These are phyloP conservation scores for Debaryomyces fabryi DNA, from an alignment of 1,139 yeast genomes.

Conservation along the genomic window DNA sequence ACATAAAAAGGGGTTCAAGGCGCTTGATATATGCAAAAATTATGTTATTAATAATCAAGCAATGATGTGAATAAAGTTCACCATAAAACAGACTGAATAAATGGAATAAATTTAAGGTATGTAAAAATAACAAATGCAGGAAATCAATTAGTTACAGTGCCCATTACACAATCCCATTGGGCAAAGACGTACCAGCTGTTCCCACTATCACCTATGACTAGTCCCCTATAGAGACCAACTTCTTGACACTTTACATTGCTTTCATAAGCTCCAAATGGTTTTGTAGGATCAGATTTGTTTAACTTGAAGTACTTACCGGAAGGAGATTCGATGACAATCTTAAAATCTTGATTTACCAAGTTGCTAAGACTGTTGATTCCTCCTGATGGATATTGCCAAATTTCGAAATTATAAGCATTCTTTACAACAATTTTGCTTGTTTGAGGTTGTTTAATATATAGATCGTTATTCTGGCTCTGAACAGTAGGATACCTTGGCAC, in stretches of 20 bases:
- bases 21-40: conserved; percentile 3
- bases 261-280: conserved; percentile 60
- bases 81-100: not conserved
- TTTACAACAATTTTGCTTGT: conserved; percentile 59
- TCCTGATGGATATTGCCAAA: conserved; percentile 64
- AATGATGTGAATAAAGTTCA: not conserved
- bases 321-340: conserved; percentile 79
- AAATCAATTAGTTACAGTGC: conserved; percentile 18
- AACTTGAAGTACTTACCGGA: conserved; percentile 76
- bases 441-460: conserved; percentile 86
- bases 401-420: conserved; percentile 63
- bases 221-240: conserved; percentile 79
- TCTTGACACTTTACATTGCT: conserved; percentile 64
- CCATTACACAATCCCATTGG: conserved; percentile 73
- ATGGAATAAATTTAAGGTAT: not conserved
- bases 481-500: conserved; percentile 75
- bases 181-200: conserved; percentile 89
- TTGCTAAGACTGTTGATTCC: conserved; percentile 48
- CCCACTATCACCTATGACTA: conserved; percentile 78
- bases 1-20: not conserved
- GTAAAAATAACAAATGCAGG: not conserved
- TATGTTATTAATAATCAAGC: conserved; percentile 1
- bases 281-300: conserved; percentile 45
- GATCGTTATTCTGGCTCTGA: conserved; percentile 68
- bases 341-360: conserved; percentile 46